These are phyloP conservation scores for Eragrostis tef DNA, from an alignment of 202 grass and related monocot genomes.

Conservation along the genomic window DNA sequence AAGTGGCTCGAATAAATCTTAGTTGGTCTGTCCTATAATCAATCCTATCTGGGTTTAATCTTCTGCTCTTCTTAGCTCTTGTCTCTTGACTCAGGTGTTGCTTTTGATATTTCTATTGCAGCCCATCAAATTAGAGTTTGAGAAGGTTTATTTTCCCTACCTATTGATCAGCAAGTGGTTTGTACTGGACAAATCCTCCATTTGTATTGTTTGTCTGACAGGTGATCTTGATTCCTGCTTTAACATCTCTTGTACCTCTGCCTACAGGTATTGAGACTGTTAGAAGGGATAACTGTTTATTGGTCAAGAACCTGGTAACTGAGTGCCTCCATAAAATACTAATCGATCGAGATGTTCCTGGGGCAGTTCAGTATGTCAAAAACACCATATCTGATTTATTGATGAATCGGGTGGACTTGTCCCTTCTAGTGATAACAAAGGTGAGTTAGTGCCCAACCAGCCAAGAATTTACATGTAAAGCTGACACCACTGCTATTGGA, in stretches of 20 bases:
- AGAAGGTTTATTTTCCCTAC: conserved; percentile 96
- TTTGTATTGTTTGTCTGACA: conserved; percentile 25
- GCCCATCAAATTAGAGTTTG: conserved; percentile 98
- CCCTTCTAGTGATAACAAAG: conserved; percentile 99
- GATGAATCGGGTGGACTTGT: conserved; percentile 96
- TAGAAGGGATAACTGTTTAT: conserved; percentile 97
- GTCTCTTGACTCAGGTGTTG: background rate
- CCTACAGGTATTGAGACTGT: conserved; percentile 92
- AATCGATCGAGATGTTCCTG: conserved; percentile 84
- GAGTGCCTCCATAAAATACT: conserved; percentile 97
- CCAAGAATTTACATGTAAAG: background rate
- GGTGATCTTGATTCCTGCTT: conserved; percentile 24
- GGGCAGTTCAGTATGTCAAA: conserved; percentile 95
- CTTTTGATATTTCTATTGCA: conserved; percentile 55
- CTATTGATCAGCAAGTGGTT: conserved; percentile 98
- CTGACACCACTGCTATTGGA: conserved; percentile 7
- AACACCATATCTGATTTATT: conserved; percentile 98
- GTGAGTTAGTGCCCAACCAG: conserved; percentile 37
- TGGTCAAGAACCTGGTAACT: conserved; percentile 96
- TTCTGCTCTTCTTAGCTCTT: background rate
- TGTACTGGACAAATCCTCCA: conserved; percentile 98
- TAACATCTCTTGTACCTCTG: conserved; percentile 39
- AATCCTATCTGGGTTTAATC: background rate
- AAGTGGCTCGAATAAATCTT: background rate
- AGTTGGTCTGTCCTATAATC: conserved; percentile 7